Evolutionary conservation across 2,329 filamentous ascomycete species (phyloP).

Genomic region (Cercospora sp.): DNA sequence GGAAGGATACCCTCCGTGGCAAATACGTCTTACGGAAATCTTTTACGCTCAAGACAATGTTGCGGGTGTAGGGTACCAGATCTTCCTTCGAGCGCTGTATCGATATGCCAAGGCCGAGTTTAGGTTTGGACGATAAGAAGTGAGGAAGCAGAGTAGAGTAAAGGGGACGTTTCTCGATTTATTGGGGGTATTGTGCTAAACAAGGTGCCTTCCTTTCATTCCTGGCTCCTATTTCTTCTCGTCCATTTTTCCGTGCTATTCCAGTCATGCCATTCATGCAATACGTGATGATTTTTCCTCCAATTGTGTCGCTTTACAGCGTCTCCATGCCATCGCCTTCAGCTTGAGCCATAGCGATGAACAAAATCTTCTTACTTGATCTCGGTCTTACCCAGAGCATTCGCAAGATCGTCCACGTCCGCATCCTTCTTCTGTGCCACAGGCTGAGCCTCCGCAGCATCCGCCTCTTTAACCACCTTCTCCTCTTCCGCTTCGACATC

Average conservation of each 20-base stretch:
- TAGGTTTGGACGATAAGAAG: slow-evolving; percentile 65
- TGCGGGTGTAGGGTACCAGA: slow-evolving; percentile 81
- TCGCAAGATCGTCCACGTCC: slow-evolving; percentile 78
- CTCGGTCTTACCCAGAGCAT: slow-evolving; percentile 70
- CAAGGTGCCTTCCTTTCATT: not conserved
- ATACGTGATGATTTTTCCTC: not conserved
- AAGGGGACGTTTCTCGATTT: not conserved
- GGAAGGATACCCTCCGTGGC: slow-evolving; percentile 94
- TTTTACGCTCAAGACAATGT: slow-evolving; percentile 57
- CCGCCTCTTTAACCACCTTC: slow-evolving; percentile 67
- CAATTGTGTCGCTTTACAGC: not conserved
- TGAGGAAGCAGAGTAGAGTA: slow-evolving; percentile 31
- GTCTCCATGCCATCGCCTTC: not conserved
- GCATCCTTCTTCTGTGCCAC: slow-evolving; percentile 70
- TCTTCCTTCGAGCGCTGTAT: slow-evolving; percentile 81
- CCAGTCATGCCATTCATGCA: not conserved
- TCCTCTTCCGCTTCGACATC: slow-evolving; percentile 65
- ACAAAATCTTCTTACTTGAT: slow-evolving; percentile 31
- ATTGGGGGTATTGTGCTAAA: slow-evolving; percentile 15
- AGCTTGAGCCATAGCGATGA: not conserved
- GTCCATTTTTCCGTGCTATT: slow-evolving; percentile 3
- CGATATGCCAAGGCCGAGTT: slow-evolving; percentile 87
- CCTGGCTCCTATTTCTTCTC: not conserved
- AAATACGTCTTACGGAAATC: slow-evolving; percentile 91
- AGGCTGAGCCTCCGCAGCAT: slow-evolving; percentile 72